Conservation (phyloP, 179 eudicot species). For the Beta lomatogona region DNA sequence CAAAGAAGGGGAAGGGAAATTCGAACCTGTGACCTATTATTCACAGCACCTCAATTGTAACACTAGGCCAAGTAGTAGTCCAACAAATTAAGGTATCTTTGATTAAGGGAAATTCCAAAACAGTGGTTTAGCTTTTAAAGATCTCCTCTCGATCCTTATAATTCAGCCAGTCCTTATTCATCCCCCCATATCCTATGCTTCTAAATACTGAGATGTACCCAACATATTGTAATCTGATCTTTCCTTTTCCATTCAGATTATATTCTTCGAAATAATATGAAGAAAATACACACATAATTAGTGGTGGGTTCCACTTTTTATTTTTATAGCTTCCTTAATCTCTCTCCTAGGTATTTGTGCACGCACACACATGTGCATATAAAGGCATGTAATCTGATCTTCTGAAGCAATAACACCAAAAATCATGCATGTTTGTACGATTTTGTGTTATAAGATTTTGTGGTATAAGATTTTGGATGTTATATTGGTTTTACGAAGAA, state of each 20-base stretch:
- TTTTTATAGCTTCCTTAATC: not conserved
- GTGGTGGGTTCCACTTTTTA: conserved; percentile 1
- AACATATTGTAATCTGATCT: conserved; percentile 27
- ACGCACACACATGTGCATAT: conserved; percentile 22
- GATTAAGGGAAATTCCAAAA: conserved; percentile 3
- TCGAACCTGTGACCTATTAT: no score
- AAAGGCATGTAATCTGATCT: conserved; percentile 13
- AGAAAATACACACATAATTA: not conserved
- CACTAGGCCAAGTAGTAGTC: no score
- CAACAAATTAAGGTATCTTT: not conserved
- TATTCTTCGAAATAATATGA: not conserved
- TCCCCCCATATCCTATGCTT: conserved; percentile 32
- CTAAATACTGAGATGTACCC: conserved; percentile 5
- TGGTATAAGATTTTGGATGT: not conserved
- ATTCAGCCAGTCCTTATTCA: conserved; percentile 23
- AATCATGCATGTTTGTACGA: conserved; percentile 15
- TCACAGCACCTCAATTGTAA: no score
- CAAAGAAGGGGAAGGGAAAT: no score
- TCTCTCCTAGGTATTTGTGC: conserved; percentile 8
- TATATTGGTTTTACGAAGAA: not conserved
- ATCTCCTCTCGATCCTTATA: not conserved
- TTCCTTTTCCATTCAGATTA: conserved; percentile 9
- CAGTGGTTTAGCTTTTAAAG: not conserved
- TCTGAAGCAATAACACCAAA: conserved; percentile 13
- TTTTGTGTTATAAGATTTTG: not conserved